Base-by-base conservation (phyloP, 2,329 filamentous ascomycete genomes). In the Alternaria consortialis region DNA sequence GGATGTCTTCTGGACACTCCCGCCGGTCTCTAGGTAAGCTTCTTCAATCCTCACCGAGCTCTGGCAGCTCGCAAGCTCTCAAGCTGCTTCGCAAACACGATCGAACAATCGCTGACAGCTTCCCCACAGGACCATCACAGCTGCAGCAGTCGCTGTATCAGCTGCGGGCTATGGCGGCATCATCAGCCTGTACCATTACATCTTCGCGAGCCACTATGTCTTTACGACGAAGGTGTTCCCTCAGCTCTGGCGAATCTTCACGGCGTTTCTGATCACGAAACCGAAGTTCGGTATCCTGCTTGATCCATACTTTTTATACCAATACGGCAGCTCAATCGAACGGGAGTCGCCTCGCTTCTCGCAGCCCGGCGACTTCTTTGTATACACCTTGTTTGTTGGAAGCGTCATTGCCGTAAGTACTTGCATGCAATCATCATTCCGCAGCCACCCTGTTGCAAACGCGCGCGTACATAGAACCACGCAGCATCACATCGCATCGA, bases 221-320 rank as follows among this genome's bases (percentile, higher is more conserved):
- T 85, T 90, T 73, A 84, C 84, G 58, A 79, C 87, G 17, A 73
- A 68, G 64, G 67, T 68, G 48, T 81, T 86, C 17, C 87, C 87
- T 27, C 80, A 90, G 69, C 62, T 88, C 65, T 90, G 87, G 87
- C 83, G 88, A 48, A 65, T 87, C 12, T 76, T 84, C 57, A 86
- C 87, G 2, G 78, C 85, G 11, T 90, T 90, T 76, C 76, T 88
- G 60, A 80, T 90, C 64, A 89, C 87, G 8, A 84, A 85, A 51
- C 79, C 80, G 11, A 79, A 81, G 39, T 74, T 89, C 63, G 79
- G 81, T 48, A 87, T 93, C 67, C 74, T 93, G 56, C 82, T 93
- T 74, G 91, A 94, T 76, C 88, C 91, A 43, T 93, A 92, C 81
- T 90, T 92, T 73, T 77, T 95, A 67, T 97, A 90, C 82, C 89